A percentile compares a stretch with the other conserved stretches of the same genome.
Conservation (phyloP, 768 basidiomycete genomes). For the Calocybe gangraenosa region DNA sequence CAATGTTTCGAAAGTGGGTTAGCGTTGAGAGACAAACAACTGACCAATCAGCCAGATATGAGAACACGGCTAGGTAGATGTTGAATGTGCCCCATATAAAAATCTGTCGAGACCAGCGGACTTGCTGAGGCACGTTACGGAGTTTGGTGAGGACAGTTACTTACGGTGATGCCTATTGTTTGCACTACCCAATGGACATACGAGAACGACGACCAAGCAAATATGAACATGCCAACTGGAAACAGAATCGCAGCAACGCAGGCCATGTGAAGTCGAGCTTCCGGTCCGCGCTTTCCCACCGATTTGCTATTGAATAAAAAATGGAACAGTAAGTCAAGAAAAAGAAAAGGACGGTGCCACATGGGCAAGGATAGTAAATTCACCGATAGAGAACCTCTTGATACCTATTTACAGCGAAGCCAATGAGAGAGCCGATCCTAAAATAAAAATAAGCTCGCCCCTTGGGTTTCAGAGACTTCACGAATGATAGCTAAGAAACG, state of each 20-base stretch:
- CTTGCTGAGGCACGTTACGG: constrained; percentile 7
- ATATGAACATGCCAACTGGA: constrained; percentile 66
- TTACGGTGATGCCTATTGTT: constrained; percentile 45
- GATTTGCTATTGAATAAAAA: constrained; percentile 23
- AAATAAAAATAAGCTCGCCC: not conserved
- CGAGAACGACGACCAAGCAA: constrained; percentile 60
- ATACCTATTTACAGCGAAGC: constrained; percentile 39
- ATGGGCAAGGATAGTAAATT: constrained; percentile 10
- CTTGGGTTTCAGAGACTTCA: too few relatives aligned
- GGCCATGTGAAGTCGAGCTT: constrained; percentile 58
- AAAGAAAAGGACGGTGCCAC: not conserved
- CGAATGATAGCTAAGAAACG: too few relatives aligned
- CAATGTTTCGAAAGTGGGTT: not conserved
- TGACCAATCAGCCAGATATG: constrained; percentile 63
- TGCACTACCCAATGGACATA: constrained; percentile 59
- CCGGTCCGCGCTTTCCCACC: constrained; percentile 34
- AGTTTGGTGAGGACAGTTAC: constrained; percentile 5
- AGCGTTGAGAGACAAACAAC: constrained; percentile 12
- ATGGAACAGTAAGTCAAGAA: not conserved
- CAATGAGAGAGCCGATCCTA: constrained; percentile 55
- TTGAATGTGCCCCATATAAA: constrained; percentile 48
- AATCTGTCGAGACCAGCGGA: constrained; percentile 26
- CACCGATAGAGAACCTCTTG: constrained; percentile 51
- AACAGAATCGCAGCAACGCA: constrained; percentile 52
- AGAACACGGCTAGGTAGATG: constrained; percentile 56